Evolutionary conservation across 306 rosid species (phyloP), one percentile per base, ranked within the genome.

Genomic region (Dalbergia oliveri): DNA sequence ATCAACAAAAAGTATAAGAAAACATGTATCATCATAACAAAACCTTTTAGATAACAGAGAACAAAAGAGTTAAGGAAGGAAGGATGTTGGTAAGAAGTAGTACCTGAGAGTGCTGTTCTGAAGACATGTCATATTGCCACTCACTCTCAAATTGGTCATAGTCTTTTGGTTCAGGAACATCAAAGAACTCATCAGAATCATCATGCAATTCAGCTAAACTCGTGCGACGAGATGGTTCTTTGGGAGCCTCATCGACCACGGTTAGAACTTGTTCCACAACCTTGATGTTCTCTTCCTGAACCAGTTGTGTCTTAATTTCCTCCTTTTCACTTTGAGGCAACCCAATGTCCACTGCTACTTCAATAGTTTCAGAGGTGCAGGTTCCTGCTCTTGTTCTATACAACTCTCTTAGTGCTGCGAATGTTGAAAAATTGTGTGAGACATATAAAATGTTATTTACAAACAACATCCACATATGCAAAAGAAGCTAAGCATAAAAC

Each of bases 131-230:
- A 15, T 84, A 14, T 44, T 88, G 72, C 97, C 97, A 89, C 14
- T 88, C 89, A 80, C 74, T 87, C 19, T 90, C 92, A 64, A 74
- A 83, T 13, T 80, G 85, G 74, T 85, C 88, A 43, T 35, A 76
- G 8, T 90, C 97, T 1, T 86, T 54, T 66, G 97, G 76, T 74
- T 92, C 98, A 72, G 93, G 90, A 87, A 92, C 97, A 87, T 94
- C 98, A 75, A 88, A 94, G 83, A 94, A 94, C 84, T 92, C 97
- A 72, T 94, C 98, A 45, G 90, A 75, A 79, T 90, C 77, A 79
- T 92, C 93, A 69, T 92, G 84, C 69, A 92, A 57, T 35, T 91
- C 93, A 83, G 77, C 88, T 79, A 94, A 89, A 84, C 90, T 88
- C 35, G 74, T 86, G 34, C 83, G 89, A 2, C 86, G 77, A 0